Conservation (phyloP, 2,329 filamentous ascomycete species). For the Leptosphaerulina australis region DNA sequence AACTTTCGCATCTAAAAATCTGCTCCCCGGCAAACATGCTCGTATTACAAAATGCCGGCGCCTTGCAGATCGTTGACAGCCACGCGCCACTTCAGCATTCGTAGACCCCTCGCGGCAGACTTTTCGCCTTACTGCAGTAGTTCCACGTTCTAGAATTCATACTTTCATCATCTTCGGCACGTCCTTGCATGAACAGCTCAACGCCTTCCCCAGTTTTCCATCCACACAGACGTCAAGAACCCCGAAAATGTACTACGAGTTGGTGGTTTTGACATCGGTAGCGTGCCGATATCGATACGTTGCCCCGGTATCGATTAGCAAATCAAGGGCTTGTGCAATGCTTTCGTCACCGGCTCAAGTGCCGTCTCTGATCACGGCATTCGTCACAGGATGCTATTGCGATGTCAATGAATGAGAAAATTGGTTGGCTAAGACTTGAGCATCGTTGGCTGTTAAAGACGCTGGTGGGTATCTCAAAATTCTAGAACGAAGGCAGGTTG, state of each 20-base stretch:
- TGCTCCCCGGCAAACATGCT: neutral
- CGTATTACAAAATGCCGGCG: slow-evolving; percentile 10
- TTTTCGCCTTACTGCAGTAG: slow-evolving; percentile 20
- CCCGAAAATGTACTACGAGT: neutral
- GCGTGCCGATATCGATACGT: slow-evolving; percentile 19
- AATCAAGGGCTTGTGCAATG: slow-evolving; percentile 8
- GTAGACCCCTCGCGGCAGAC: slow-evolving; percentile 6
- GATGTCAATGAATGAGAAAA: slow-evolving; percentile 8
- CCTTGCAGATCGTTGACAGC: slow-evolving; percentile 12
- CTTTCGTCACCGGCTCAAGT: slow-evolving; percentile 13
- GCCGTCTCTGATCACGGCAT: neutral
- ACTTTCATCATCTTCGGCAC: slow-evolving; percentile 1
- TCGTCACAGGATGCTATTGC: slow-evolving; percentile 4
- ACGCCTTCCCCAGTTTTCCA: slow-evolving; percentile 17
- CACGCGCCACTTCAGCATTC: slow-evolving; percentile 5
- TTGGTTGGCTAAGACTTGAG: neutral
- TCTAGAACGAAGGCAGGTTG: slow-evolving; percentile 11
- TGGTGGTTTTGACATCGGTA: slow-evolving; percentile 10
- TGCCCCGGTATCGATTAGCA: slow-evolving; percentile 15
- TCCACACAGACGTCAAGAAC: slow-evolving; percentile 9
- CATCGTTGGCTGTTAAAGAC: slow-evolving; percentile 3
- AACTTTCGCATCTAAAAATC: neutral
- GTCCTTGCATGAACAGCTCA: slow-evolving; percentile 12
- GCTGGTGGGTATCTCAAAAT: neutral
- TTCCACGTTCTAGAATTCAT: slow-evolving; percentile 12